Base-by-base conservation (phyloP, 768 basidiomycete genomes). In the Chlorophyllum brunneum region DNA sequence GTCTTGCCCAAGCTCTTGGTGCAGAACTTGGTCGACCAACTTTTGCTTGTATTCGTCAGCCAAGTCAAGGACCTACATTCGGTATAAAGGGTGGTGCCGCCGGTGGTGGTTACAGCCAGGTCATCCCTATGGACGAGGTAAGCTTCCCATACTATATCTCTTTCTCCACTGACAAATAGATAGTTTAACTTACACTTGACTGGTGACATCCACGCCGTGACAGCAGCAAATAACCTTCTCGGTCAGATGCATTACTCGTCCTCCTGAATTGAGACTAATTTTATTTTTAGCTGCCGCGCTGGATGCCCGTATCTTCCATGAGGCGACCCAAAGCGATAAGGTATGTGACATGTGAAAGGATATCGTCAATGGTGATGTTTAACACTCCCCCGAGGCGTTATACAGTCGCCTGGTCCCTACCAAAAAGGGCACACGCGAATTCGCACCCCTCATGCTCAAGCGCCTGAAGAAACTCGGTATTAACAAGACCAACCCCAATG, bases 71-170 rank as follows among this genome's bases (percentile, higher is more conserved):
- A 10, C 95, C 95, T 29, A 98, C 95, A 0, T 99, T 98, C 66
- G 95, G 95, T 59, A 97, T 99, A 76, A 99, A 99, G 70, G 95
- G 95, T 59, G 97, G 95, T 61, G 95, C 95, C 31, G 95, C 95
- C 37, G 95, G 97, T 34, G 95, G 95, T 55, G 95, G 95, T 47
- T 99, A 98, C 74, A 93, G 92, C 65, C 95, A 97, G 65, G 91
- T 99, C 63, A 98, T 98, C 70, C 95, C 95, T 36, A 98, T 98
- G 95, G 95, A 98, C 63, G 95, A 98, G 74, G 88, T 88, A 57
- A 48, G 67, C 55, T 13, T 47, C 40, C 20, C 26, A 26, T 49
- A 3, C 13, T 22, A 4, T 18, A 5, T 23, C 9, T 44, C n/a
- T 5, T 29, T 46, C 2, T 23, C 5, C 24, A 48, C 29, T 54